A percentile compares a stretch with the other conserved stretches of the same genome.
Conservation (phyloP, 441 rosid species). For the Gossypium gossypioides region DNA sequence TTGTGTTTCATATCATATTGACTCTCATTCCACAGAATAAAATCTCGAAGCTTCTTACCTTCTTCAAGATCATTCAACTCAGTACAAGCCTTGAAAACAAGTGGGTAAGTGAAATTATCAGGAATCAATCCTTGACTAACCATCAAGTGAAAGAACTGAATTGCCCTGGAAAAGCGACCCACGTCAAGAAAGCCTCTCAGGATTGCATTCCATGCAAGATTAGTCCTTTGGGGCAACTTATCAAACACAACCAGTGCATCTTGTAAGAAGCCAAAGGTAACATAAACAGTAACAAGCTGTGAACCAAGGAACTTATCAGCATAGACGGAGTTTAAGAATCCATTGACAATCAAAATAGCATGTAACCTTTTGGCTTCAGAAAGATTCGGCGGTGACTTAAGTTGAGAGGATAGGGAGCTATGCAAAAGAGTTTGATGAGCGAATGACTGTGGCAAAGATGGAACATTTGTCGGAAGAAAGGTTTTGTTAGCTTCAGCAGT, state of each 20-base stretch:
- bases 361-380: constrained; percentile 22
- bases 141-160: constrained; percentile 24
- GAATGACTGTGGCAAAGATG: constrained; percentile 2
- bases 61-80: constrained; percentile 20
- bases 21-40: constrained; percentile 12
- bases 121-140: constrained; percentile 19
- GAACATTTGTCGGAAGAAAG: not conserved
- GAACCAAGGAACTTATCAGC: constrained; percentile 20
- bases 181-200: constrained; percentile 21
- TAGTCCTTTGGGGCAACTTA: constrained; percentile 22
- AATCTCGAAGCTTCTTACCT: constrained; percentile 21
- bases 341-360: constrained; percentile 20
- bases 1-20: constrained; percentile 9
- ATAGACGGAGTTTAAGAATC: constrained; percentile 15
- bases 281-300: constrained; percentile 27
- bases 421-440: constrained; percentile 1
- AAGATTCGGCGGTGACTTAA: constrained; percentile 22
- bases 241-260: constrained; percentile 24
- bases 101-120: constrained; percentile 28
- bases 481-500: not conserved
- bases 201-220: constrained; percentile 30
- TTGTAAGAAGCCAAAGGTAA: constrained; percentile 16
- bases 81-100: constrained; percentile 32
- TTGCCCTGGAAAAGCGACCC: constrained; percentile 18
- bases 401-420: constrained; percentile 17